Evolutionary conservation across 2,329 filamentous ascomycete species (phyloP).

Genomic region (Monilinia vaccinii-corymbosi): DNA sequence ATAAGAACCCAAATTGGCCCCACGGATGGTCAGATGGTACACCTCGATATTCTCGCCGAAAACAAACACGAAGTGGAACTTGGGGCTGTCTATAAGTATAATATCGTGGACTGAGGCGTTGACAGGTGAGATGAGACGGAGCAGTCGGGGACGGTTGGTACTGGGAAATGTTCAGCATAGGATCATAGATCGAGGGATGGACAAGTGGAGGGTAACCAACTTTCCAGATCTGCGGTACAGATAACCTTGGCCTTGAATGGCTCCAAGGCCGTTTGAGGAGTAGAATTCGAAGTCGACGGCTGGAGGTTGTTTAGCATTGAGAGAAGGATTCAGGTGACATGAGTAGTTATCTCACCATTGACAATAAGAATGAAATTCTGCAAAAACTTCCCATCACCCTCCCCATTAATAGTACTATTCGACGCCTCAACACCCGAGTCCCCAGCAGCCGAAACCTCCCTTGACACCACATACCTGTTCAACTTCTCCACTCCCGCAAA

Average conservation of each 20-base stretch:
- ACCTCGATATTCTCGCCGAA: slow-evolving; percentile 31
- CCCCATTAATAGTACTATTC: slow-evolving; percentile 9
- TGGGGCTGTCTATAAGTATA: slow-evolving; percentile 23
- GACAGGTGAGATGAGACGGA: slow-evolving; percentile 16
- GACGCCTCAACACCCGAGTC: slow-evolving; percentile 28
- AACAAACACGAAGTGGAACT: slow-evolving; percentile 33
- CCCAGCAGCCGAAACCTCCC: slow-evolving; percentile 21
- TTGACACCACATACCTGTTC: slow-evolving; percentile 1
- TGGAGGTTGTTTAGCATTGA: slow-evolving; percentile 16
- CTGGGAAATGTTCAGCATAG: slow-evolving; percentile 29
- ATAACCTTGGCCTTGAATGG: slow-evolving; percentile 44
- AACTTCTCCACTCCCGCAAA: slow-evolving; percentile 28
- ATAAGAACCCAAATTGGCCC: slow-evolving; percentile 31
- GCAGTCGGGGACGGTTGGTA: slow-evolving; percentile 22
- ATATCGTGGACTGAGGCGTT: slow-evolving; percentile 23
- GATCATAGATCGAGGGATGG: slow-evolving; percentile 19
- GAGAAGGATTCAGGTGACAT: slow-evolving; percentile 17
- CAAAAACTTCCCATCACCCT: slow-evolving; percentile 14
- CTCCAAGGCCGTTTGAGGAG: slow-evolving; percentile 41
- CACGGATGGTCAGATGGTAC: slow-evolving; percentile 33
- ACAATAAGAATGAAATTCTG: slow-evolving; percentile 44
- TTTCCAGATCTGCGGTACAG: slow-evolving; percentile 29
- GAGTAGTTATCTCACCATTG: slow-evolving; percentile 22
- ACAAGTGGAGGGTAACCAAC: slow-evolving; percentile 23
- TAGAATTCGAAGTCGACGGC: slow-evolving; percentile 44